Evolutionary conservation across 495 filamentous ascomycete species (phyloP), one percentile per base, ranked within the genome.

Genomic region (Tuber aestivum): DNA sequence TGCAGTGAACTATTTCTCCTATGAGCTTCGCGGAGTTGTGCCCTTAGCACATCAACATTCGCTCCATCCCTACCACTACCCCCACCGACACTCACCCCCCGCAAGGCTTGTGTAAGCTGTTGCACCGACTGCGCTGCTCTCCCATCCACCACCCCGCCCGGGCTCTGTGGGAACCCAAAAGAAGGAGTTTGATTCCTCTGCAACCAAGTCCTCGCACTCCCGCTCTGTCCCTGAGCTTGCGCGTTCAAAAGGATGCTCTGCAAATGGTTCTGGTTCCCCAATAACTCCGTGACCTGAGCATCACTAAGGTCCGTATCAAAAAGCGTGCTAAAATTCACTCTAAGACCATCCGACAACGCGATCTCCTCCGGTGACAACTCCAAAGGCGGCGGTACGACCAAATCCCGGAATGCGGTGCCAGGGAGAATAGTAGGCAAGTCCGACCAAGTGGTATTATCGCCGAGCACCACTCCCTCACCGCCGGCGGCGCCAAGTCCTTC

Each of bases 201-300:
- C 41, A 78, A 81, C 83, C 74, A 85, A 73, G 56, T 80, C 75
- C 72, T 79, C 32, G 70, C 83, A 77, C 65, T 79, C 72, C 72
- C 79, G 65, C 50, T 42, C 70, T 42, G 79, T 38, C 40, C 72
- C n/a, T 69, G 78, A 72, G 56, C 70, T 23, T 73, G 81, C 14
- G 77, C 73, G 18, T 76, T 71, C 41, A 69, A 76, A 70, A 77
- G 70, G 5, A 76, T 72, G 3, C 76, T 41, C 41, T 79, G 78
- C 32, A 79, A 77, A 23, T 79, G 61, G 7, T 72, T 70, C 21
- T 76, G 77, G 35, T 79, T 79, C 1, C 78, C 78, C 23, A 79
- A 77, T n/a, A 79, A 69, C 10, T 70, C 61, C 41, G 41, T 41
- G 16, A 79, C 65, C 42, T 79, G 78, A 9, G 23, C 27, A 35